Evolutionary conservation across 108 stramenopile species (phyloP).

Genomic region (Cyclotella atomus): DNA sequence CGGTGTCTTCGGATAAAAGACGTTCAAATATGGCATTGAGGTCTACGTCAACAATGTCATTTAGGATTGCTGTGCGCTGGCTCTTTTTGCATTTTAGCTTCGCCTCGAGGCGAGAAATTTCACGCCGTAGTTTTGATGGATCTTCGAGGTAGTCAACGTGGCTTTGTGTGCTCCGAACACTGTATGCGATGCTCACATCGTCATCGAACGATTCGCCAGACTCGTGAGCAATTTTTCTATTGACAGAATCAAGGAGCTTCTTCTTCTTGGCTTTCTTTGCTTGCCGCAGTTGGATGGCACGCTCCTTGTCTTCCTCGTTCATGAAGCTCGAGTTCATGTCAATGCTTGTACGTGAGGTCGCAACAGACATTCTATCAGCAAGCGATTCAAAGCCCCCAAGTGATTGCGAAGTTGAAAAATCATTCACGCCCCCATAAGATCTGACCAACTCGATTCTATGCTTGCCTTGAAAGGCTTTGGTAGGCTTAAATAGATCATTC

Average conservation of each 20-base stretch:
- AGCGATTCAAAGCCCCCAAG: slow-evolving; percentile 12
- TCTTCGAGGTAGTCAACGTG: slow-evolving; percentile 35
- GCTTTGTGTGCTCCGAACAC: slow-evolving; percentile 6
- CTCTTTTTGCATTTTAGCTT: slow-evolving; percentile 37
- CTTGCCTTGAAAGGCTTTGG: slow-evolving; percentile 31
- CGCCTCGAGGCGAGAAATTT: slow-evolving; percentile 31
- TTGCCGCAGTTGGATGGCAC: slow-evolving; percentile 4
- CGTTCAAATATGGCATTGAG: slow-evolving; percentile 26
- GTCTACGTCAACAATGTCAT: slow-evolving; percentile 49
- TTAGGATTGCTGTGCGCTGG: slow-evolving; percentile 29
- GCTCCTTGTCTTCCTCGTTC: slow-evolving; percentile 34
- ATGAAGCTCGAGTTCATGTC: neutral
- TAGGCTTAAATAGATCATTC: slow-evolving; percentile 30
- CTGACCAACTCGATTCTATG: slow-evolving; percentile 24
- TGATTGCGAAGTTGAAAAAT: slow-evolving; percentile 15
- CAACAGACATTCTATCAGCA: slow-evolving; percentile 16
- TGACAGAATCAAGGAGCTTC: slow-evolving; percentile 32
- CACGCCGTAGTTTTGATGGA: slow-evolving; percentile 21
- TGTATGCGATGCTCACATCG: slow-evolving; percentile 5
- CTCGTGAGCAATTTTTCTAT: slow-evolving; percentile 8
- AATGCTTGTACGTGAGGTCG: slow-evolving; percentile 13
- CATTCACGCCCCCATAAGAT: neutral
- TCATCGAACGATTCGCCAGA: slow-evolving; percentile 2
- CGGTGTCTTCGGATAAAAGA: slow-evolving; percentile 19
- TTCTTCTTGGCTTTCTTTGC: slow-evolving; percentile 27